Evolutionary conservation across 768 basidiomycete species (phyloP).

Genomic region (Pisolithus microcarpus): DNA sequence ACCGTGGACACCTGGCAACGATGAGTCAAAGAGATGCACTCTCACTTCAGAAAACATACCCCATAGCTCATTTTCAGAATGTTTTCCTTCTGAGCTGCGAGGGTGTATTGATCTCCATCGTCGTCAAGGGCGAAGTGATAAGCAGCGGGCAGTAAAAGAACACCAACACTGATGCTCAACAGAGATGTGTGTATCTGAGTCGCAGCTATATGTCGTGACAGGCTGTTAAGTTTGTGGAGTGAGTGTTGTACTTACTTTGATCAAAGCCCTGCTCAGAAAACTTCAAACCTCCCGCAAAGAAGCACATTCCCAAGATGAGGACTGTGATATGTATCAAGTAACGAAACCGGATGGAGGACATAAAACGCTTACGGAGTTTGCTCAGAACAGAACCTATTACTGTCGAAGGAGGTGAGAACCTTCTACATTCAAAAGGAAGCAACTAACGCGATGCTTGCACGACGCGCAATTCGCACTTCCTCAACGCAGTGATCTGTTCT

Average conservation of each 20-base stretch:
- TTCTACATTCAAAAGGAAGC: background rate
- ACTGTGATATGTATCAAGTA: conserved; percentile 34
- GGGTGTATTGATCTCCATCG: conserved; percentile 14
- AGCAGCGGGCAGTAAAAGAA: conserved; percentile 70
- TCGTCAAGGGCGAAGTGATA: conserved; percentile 54
- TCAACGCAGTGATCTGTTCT: conserved; percentile 64
- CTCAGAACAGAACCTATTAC: conserved; percentile 82
- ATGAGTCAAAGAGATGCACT: background rate
- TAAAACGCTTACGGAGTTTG: conserved; percentile 49
- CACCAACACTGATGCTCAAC: conserved; percentile 72
- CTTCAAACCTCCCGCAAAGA: conserved; percentile 74
- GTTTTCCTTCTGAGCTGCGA: conserved; percentile 29
- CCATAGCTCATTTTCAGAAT: conserved; percentile 48
- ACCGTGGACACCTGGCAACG: conserved; percentile 40
- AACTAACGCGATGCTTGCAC: conserved; percentile 73
- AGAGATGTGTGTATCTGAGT: conserved; percentile 72
- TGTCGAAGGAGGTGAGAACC: conserved; percentile 21
- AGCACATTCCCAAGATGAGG: conserved; percentile 84
- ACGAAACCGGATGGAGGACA: background rate
- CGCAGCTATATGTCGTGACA: conserved; percentile 31
- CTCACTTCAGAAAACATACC: conserved; percentile 25
- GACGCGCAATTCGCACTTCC: conserved; percentile 73
- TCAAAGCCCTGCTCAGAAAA: conserved; percentile 80
- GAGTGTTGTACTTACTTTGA: conserved; percentile 41
- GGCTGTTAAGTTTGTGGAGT: background rate